Conservation (phyloP, 306 rosid genomes). For the Cercis canadensis region DNA sequence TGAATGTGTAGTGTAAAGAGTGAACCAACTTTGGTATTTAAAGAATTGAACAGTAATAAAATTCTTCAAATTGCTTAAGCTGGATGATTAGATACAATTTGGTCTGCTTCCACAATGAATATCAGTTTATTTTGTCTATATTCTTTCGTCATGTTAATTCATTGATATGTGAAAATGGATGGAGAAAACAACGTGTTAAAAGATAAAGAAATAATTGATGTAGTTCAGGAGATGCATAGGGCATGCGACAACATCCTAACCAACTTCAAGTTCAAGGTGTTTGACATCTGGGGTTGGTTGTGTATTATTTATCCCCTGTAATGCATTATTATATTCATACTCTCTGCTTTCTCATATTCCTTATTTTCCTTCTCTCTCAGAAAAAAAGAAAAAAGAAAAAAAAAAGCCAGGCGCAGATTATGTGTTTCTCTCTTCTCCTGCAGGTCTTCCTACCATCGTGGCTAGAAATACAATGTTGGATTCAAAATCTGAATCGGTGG, state of each 20-base stretch:
- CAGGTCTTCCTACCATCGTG: constrained; percentile 93
- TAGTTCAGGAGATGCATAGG: neutral
- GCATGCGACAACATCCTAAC: too few species aligned
- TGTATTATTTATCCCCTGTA: neutral
- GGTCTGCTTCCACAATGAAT: neutral
- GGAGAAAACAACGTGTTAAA: neutral
- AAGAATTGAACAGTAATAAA: neutral
- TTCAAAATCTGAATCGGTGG: constrained; percentile 69
- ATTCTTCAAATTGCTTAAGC: neutral
- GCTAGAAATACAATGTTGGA: constrained; percentile 87
- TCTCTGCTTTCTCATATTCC: neutral
- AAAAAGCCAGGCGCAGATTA: constrained; percentile 12
- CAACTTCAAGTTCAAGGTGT: neutral
- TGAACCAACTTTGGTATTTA: neutral
- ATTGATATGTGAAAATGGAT: neutral
- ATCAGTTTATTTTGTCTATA: neutral
- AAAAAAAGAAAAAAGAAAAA: neutral
- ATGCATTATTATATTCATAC: neutral
- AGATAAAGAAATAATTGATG: neutral
- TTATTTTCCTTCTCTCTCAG: neutral
- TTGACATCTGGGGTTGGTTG: neutral
- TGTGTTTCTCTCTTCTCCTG: constrained; percentile 26
- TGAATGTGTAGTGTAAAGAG: neutral
- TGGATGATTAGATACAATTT: neutral
- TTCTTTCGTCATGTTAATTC: neutral